phyloP scores from a whole-genome alignment of 2,329 filamentous ascomycete species.

The Biscogniauxia sp. region DNA sequence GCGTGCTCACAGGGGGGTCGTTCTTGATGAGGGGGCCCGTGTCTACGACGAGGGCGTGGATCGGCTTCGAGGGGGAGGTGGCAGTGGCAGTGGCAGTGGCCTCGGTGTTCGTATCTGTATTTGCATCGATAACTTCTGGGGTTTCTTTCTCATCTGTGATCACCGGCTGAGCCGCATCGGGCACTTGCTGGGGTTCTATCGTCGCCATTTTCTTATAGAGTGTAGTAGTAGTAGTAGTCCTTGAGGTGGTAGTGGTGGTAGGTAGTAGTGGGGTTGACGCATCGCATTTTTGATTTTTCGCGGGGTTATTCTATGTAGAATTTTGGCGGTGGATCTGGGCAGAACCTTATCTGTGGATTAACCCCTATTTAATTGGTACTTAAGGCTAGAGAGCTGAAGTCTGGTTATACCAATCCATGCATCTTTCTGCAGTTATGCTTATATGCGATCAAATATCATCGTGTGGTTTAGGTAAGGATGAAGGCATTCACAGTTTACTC shows the following conservation, averaged over 20 bases:
- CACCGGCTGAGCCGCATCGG: background rate
- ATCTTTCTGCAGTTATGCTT: background rate
- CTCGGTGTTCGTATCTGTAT: too few species aligned
- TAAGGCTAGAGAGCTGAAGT: background rate
- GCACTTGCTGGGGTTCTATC: background rate
- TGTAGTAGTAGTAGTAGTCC: too few species aligned
- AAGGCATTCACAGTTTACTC: background rate
- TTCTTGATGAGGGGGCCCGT: conserved; percentile 93
- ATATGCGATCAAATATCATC: background rate
- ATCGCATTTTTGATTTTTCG: background rate
- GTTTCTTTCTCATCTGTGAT: background rate
- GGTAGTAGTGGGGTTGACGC: background rate
- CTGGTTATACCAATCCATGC: background rate
- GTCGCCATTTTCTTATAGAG: background rate
- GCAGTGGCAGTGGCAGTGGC: background rate
- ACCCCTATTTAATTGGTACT: background rate
- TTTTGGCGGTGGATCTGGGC: background rate
- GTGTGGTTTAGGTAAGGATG: too few species aligned
- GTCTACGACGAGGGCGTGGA: conserved; percentile 84
- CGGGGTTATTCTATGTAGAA: background rate
- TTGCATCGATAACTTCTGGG: too few species aligned
- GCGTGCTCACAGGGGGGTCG: conserved; percentile 77
- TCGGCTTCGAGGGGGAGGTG: conserved; percentile 59
- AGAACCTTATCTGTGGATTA: background rate
- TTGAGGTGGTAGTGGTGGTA: too few species aligned